phyloP scores from a whole-genome alignment of 768 basidiomycete genomes.

The Russula brevipes region DNA sequence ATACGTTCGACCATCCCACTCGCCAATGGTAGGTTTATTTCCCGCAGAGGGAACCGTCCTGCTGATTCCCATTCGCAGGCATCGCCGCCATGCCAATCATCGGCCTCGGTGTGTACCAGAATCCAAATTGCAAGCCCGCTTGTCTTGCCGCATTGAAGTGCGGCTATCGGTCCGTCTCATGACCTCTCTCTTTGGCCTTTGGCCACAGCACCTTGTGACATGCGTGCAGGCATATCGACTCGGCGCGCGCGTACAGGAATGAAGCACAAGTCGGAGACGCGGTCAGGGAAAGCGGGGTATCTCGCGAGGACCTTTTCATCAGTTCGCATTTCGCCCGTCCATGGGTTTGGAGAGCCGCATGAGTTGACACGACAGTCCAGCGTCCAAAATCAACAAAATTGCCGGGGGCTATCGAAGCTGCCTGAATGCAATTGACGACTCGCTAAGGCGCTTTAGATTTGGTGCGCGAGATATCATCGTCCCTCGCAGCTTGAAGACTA shows the following conservation, averaged over 20 bases:
- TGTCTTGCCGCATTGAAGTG: constrained; percentile 56
- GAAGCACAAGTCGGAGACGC: constrained; percentile 59
- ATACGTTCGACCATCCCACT: not conserved
- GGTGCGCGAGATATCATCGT: not conserved
- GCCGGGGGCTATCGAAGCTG: constrained; percentile 12
- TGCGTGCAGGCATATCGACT: constrained; percentile 58
- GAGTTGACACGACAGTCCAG: constrained; percentile 2
- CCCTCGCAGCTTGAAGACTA: not conserved
- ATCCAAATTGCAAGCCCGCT: constrained; percentile 50
- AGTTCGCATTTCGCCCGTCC: constrained; percentile 40
- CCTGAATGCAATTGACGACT: constrained; percentile 9
- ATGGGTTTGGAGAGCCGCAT: not conserved
- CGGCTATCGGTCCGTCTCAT: constrained; percentile 51
- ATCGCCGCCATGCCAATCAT: constrained; percentile 53
- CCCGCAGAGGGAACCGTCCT: constrained; percentile 21
- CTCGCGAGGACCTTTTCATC: constrained; percentile 61
- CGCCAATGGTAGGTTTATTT: constrained; percentile 10
- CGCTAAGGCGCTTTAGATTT: constrained; percentile 7
- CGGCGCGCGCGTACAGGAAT: constrained; percentile 65
- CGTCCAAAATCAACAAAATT: constrained; percentile 23
- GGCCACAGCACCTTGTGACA: not conserved
- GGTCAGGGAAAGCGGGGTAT: constrained; percentile 49
- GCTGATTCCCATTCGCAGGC: constrained; percentile 33
- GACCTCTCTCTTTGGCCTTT: not conserved
- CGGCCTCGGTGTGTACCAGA: constrained; percentile 68